Conservation (phyloP, 768 basidiomycete species). For the Gautieria morchelliformis region DNA sequence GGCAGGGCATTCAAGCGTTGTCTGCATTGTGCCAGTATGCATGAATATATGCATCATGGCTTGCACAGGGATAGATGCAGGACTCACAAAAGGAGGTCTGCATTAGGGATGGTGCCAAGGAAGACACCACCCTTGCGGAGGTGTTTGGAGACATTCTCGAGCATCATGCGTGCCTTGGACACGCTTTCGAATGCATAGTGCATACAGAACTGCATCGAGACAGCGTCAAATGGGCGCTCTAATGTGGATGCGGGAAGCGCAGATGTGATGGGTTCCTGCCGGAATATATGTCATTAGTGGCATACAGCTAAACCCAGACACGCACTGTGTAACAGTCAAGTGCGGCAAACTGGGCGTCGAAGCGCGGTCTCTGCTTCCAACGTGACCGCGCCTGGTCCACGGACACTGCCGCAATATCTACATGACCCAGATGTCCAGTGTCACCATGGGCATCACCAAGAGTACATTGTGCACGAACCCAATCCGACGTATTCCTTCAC, state of each 20-base stretch:
- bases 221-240: conserved; percentile 75
- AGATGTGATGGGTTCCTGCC: conserved; percentile 49
- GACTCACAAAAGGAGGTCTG: conserved; percentile 72
- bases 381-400: conserved; percentile 79
- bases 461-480: conserved; percentile 35
- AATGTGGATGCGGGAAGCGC: conserved; percentile 57
- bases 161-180: conserved; percentile 82
- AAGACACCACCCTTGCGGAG: conserved; percentile 83
- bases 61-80: neutral
- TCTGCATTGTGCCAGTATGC: conserved; percentile 30
- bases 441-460: neutral
- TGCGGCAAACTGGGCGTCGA: conserved; percentile 74
- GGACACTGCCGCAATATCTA: conserved; percentile 87
- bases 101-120: conserved; percentile 94
- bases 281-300: neutral
- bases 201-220: conserved; percentile 99
- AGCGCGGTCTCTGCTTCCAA: conserved; percentile 48
- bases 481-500: conserved; percentile 73
- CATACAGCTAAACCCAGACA: neutral
- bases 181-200: conserved; percentile 97
- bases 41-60: neutral
- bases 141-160: conserved; percentile 77
- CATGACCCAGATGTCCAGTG: neutral
- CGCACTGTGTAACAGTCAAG: conserved; percentile 76
- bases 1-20: conserved; percentile 65